A percentile compares a stretch with the other conserved stretches of the same genome.
These are phyloP conservation scores for Orbilia quercus DNA, from an alignment of 2,329 filamentous ascomycete species.

Conservation along the genomic window DNA sequence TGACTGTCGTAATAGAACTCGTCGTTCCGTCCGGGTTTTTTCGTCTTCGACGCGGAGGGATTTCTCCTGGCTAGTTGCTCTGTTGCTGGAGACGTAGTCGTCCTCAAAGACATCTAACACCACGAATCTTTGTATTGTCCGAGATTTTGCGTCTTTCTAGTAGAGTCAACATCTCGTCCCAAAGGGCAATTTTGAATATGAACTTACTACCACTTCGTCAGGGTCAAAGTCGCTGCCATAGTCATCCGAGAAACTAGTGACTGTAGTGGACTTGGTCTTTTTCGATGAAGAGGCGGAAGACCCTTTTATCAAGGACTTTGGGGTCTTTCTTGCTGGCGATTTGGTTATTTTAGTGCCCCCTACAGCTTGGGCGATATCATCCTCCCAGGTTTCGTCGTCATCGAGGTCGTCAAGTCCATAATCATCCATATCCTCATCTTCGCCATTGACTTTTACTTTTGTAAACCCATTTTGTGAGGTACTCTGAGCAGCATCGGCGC, in stretches of 20 bases:
- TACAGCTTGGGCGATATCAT: conserved; percentile 45
- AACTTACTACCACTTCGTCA: conserved; percentile 55
- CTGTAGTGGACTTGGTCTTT: conserved; percentile 18
- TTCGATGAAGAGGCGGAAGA: conserved; percentile 18
- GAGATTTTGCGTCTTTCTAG: conserved; percentile 60
- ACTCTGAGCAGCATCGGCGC: neutral
- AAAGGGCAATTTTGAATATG: conserved; percentile 36
- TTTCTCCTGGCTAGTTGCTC: conserved; percentile 66
- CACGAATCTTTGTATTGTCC: conserved; percentile 59
- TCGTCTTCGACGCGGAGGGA: conserved; percentile 85
- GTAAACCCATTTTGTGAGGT: neutral
- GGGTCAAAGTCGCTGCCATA: conserved; percentile 56
- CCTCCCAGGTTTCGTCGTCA: conserved; percentile 46
- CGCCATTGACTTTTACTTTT: neutral
- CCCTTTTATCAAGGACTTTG: conserved; percentile 25
- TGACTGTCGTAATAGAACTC: conserved; percentile 81
- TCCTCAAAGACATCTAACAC: conserved; percentile 58
- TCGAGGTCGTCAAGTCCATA: conserved; percentile 50
- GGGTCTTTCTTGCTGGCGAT: conserved; percentile 10
- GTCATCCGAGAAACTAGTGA: conserved; percentile 29
- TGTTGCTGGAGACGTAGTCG: conserved; percentile 46
- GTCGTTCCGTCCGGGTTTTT: conserved; percentile 72
- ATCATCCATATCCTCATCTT: conserved; percentile 40
- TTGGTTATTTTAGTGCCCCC: conserved; percentile 4
- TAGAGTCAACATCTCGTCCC: conserved; percentile 56